Evolutionary conservation across 1,284 basidiomycete species (phyloP).

Genomic region (Ustilago lituana): DNA sequence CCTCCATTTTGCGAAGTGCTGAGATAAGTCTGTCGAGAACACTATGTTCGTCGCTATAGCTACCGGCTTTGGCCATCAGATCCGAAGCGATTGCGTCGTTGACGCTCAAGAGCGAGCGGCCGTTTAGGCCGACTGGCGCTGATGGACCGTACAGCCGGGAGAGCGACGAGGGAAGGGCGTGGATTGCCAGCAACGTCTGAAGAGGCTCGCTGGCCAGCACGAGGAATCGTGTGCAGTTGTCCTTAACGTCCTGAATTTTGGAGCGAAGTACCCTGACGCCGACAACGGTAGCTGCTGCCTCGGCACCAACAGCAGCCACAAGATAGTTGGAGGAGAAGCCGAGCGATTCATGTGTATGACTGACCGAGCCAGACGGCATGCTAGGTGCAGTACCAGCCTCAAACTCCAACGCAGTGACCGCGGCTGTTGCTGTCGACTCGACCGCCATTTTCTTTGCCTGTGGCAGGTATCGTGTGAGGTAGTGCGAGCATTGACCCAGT

Average conservation of each 20-base stretch:
- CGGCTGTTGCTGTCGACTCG: conserved; percentile 47
- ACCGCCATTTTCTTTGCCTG: conserved; percentile 45
- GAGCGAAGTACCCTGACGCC: conserved; percentile 37
- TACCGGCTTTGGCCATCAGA: conserved; percentile 18
- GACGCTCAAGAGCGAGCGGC: conserved; percentile 29
- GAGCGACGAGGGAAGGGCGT: conserved; percentile 25
- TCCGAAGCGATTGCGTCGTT: conserved; percentile 30
- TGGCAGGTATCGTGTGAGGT: conserved; percentile 42
- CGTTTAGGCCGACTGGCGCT: conserved; percentile 4
- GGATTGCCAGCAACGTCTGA: conserved; percentile 15
- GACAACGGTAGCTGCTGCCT: conserved; percentile 17
- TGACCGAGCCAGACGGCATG: conserved; percentile 18
- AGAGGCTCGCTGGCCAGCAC: conserved; percentile 44
- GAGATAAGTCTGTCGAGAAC: conserved; percentile 13
- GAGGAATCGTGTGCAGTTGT: conserved; percentile 49
- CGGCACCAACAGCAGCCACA: conserved; percentile 40
- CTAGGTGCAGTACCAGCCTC: conserved; percentile 45
- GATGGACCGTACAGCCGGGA: conserved; percentile 19
- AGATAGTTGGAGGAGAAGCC: conserved; percentile 41
- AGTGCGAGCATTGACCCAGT: conserved; percentile 45
- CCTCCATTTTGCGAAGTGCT: conserved; percentile 12
- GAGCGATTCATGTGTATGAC: conserved; percentile 32
- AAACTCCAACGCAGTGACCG: conserved; percentile 41
- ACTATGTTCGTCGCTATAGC: conserved; percentile 3
- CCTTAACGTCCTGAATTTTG: conserved; percentile 39